These are phyloP conservation scores for Venturia aucupariae DNA, from an alignment of 2,329 filamentous ascomycete genomes.

Conservation along the genomic window DNA sequence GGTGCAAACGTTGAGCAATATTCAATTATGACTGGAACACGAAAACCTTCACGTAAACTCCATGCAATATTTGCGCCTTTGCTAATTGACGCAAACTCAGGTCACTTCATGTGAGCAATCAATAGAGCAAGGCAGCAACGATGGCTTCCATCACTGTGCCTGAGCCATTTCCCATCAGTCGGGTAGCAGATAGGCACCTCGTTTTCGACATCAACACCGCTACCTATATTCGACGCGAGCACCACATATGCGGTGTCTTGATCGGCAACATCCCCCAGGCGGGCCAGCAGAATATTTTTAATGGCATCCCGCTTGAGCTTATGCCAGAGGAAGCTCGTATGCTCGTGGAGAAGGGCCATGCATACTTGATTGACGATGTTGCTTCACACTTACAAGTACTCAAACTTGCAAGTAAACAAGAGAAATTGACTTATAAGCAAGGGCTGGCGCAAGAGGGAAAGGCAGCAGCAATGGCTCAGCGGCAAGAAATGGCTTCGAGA, in stretches of 20 bases:
- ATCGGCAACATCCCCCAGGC: slow-evolving; percentile 84
- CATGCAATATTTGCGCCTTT: neutral
- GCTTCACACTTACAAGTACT: slow-evolving; percentile 60
- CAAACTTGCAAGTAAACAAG: slow-evolving; percentile 45
- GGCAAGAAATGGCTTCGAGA: slow-evolving; percentile 40
- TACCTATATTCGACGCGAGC: slow-evolving; percentile 64
- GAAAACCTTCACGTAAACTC: neutral
- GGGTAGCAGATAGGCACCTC: slow-evolving; percentile 71
- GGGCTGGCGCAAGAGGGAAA: slow-evolving; percentile 46
- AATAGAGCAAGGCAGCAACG: slow-evolving; percentile 19
- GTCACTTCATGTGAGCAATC: neutral
- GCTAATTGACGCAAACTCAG: neutral
- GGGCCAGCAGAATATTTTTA: slow-evolving; percentile 89
- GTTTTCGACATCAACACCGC: slow-evolving; percentile 81
- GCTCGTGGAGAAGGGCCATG: slow-evolving; percentile 67
- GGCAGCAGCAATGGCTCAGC: slow-evolving; percentile 38
- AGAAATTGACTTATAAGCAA: slow-evolving; percentile 53
- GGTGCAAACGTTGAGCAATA: slow-evolving; percentile 37
- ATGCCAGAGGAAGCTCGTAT: slow-evolving; percentile 82
- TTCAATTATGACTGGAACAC: slow-evolving; percentile 26
- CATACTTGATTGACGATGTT: slow-evolving; percentile 72
- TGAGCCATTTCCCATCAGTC: slow-evolving; percentile 67
- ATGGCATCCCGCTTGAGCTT: slow-evolving; percentile 78
- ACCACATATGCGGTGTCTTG: slow-evolving; percentile 79
- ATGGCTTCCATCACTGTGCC: slow-evolving; percentile 29